Base-by-base conservation (phyloP, 768 basidiomycete genomes). In the Russula lepida region DNA sequence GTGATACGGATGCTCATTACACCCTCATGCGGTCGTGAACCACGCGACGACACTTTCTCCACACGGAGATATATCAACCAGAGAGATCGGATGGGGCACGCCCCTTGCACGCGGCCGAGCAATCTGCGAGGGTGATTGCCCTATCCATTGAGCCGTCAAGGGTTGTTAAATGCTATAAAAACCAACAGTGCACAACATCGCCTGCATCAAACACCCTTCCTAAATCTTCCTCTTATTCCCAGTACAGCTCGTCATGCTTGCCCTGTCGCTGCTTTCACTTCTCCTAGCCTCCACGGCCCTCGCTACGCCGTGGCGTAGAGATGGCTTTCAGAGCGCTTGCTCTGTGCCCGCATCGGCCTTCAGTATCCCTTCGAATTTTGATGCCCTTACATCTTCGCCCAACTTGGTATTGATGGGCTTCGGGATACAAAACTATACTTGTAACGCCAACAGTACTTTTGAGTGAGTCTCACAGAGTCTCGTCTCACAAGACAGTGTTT, bases 361-460 rank as follows among this genome's bases (percentile, higher is more conserved):
- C 21, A 8, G 3, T 3, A 8, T 59, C 7, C 51, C 51, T 4
- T 0, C 28, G 21, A 19, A 30, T 23, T 46, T 62, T 12, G 11
- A 25, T 27, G 0, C 21, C 0, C 51, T 51, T 8, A 4, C 6
- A 4, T 4, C 21, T 6, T 0, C 58, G 5, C 58, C 52, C 19
- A 8, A 2, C 30, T 41, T n/a, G 33, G 35, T 53, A n/a, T 5
- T 37, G 4, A 4, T 62, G 25, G 61, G 52, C 1, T 19, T 43
- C 11, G 58, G 61, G 6, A 23, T 41, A 9, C 57, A 62, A 8
- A 62, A 62, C 30, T 62, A 59, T 49, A 48, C 51, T 28, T 58
- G 56, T 35, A 39, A 6, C 25, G 6, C 44, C 21, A n/a, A 30
- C 7, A 39, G 52, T 19, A 58, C 19, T 3, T 57, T 46, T 30